Evolutionary conservation across 768 basidiomycete genomes (phyloP), one percentile per base, ranked within the genome.

Genomic region (Boletus coccyginus): DNA sequence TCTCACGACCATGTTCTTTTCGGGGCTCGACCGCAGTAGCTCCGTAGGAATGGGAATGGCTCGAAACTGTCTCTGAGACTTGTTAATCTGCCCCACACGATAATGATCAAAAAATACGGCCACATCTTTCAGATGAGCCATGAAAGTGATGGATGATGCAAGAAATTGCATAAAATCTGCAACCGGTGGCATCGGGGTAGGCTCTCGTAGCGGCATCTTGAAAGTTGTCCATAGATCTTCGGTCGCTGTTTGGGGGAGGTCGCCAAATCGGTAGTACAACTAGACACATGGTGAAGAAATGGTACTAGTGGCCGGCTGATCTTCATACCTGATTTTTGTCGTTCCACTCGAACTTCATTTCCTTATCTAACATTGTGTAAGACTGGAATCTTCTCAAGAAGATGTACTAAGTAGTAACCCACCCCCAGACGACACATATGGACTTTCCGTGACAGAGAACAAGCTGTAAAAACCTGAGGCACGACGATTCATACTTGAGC

Each of bases 91-190:
- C 11, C 83, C 82, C 3, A 94, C 74, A 36, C 83, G 75, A 62
- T 85, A 81, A 59, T 85, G 84, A 64, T 97, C 86, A 36, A 95
- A 81, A 68, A 82, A 92, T 21, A 98, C 81, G 59, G 81, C 84
- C 50, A 97, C 83, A 67, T 86, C 78, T 14, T 76, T 75, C 8
- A 98, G 78, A 58, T 85, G 79, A 3, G 79, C 75, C 88, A 96
- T 97, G 74, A 98, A 98, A 0, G 93, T 93, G 48, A 98, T 85
- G 1, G 90, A 91, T 7, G 93, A 93, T 27, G 87, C 80, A 21
- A 98, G 78, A 70, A 98, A 97, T 19, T 90, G 83, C n/a, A 88
- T 83, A 58, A 98, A 85, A 59, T 96, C 92, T 55, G 92, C 88
- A 7, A 87, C 78, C 29, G 82, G 77, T 1, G 91, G 92, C 48